These are phyloP conservation scores for Penicillium sp. DNA, from an alignment of 2,329 filamentous ascomycete genomes.

Conservation along the genomic window DNA sequence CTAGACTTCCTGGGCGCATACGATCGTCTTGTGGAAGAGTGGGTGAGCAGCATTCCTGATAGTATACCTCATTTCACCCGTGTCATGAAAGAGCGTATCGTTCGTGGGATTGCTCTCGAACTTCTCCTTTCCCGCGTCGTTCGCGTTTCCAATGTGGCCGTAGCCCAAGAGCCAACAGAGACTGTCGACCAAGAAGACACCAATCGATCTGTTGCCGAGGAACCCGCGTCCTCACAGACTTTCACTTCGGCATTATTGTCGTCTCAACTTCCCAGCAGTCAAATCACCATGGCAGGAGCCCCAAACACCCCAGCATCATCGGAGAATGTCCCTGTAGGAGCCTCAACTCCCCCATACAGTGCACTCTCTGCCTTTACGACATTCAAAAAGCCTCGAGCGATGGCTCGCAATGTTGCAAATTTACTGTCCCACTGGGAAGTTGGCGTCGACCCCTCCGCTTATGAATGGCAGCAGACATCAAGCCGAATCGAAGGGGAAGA, in stretches of 20 bases:
- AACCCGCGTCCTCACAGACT: background rate
- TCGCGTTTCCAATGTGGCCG: conserved; percentile 11
- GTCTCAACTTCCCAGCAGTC: conserved; percentile 9
- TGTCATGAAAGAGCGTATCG: conserved; percentile 34
- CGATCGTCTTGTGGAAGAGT: conserved; percentile 32
- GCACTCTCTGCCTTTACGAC: conserved; percentile 28
- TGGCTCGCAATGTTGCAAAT: conserved; percentile 20
- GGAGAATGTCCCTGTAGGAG: background rate
- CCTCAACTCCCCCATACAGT: conserved; percentile 8
- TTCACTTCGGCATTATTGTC: background rate
- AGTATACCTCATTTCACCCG: conserved; percentile 33
- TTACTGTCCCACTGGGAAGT: conserved; percentile 35
- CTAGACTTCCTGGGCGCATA: conserved; percentile 27
- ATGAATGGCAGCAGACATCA: conserved; percentile 29
- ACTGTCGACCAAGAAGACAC: background rate
- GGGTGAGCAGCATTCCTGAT: conserved; percentile 30
- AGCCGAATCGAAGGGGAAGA: conserved; percentile 18
- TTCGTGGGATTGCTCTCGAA: conserved; percentile 33
- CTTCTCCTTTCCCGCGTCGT: conserved; percentile 32
- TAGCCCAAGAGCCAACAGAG: background rate
- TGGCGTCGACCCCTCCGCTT: conserved; percentile 28
- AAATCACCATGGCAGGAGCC: background rate
- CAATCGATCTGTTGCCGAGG: background rate
- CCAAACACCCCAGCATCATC: background rate
- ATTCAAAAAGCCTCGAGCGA: conserved; percentile 17